Evolutionary conservation across 495 filamentous ascomycete genomes (phyloP), one percentile per base, ranked within the genome.

Genomic region (Penicillium paradoxum): DNA sequence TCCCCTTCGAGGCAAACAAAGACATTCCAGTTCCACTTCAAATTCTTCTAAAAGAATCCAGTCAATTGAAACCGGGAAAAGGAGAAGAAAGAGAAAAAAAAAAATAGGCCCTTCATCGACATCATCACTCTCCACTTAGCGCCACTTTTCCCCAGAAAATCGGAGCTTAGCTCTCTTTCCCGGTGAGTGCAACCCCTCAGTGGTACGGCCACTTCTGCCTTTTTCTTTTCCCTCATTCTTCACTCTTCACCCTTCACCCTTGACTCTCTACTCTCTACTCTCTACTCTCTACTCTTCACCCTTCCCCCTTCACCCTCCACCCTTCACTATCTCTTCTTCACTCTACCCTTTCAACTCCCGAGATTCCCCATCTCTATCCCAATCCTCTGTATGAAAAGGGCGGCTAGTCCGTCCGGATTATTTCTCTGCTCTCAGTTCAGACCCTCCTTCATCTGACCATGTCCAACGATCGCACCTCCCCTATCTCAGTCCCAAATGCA

Each of bases 381-480:
- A 38, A 29, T 19, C 32, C 22, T n/a, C 30, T 22, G 40, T 50
- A 65, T 64, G 63, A 58, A 41, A 59, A 64, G 63, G 65, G 62
- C 65, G 63, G 63, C 63, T 43, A 60, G 65, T 62, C 63, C 65
- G 63, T 66, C 63, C 60, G 27, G 53, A 21, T 29, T 47, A 50
- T 25, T 34, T 40, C 47, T 36, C 55, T 60, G 7, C 47, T 59
- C 42, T 55, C 45, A 27, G 22, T 18, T 25, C 39, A 22, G 50
- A 45, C 27, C 50, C 44, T 11, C 45, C 18, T 30, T 38, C 24
- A 44, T 49, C 39, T 25, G 22, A 68, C 32, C 62, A 81, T 81
- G 78, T 75, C 78, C 24, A 69, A 72, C 64, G 73, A 74, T 57
- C 75, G 72, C 38, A 71, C 75, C 50, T 68, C 75, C 21, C 76